phyloP scores from a whole-genome alignment of 495 filamentous ascomycete genomes.

The Penicillium manginii region DNA sequence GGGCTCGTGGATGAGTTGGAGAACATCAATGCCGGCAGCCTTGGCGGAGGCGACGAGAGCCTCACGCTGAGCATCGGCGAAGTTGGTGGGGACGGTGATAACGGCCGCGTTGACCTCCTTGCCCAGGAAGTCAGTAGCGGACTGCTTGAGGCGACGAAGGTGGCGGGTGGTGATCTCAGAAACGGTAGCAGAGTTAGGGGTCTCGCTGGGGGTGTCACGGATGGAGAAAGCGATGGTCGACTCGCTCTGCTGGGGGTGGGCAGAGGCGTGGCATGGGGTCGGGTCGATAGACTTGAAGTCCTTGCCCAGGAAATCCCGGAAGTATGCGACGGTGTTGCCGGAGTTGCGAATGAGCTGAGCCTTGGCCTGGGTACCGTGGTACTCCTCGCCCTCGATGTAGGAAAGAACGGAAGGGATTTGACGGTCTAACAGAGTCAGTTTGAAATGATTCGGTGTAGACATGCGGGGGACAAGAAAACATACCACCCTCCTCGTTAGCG shows the following conservation, averaged over 20 bases:
- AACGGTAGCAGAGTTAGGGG: slow-evolving; percentile 71
- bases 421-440: slow-evolving; percentile 64
- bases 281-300: slow-evolving; percentile 96
- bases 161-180: slow-evolving; percentile 88
- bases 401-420: slow-evolving; percentile 95
- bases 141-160: slow-evolving; percentile 75
- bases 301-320: slow-evolving; percentile 93
- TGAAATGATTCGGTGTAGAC: slow-evolving; percentile 14
- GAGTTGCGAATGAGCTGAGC: slow-evolving; percentile 87
- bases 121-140: slow-evolving; percentile 89
- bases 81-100: slow-evolving; percentile 92
- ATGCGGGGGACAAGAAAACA: slow-evolving; percentile 31
- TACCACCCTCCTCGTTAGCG: slow-evolving; percentile 98
- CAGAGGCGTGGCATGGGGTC: slow-evolving; percentile 89
- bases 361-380: slow-evolving; percentile 95
- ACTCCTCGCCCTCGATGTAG: slow-evolving; percentile 94
- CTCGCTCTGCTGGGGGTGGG: slow-evolving; percentile 79
- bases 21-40: slow-evolving; percentile 81
- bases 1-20: slow-evolving; percentile 94
- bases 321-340: slow-evolving; percentile 91
- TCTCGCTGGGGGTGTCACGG: slow-evolving; percentile 71
- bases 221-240: slow-evolving; percentile 81
- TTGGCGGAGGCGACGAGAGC: slow-evolving; percentile 78
- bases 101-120: slow-evolving; percentile 91
- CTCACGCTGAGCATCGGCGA: slow-evolving; percentile 79